Evolutionary conservation across 1,284 basidiomycete species (phyloP).

Genomic region (Ganoderma lingzhi): DNA sequence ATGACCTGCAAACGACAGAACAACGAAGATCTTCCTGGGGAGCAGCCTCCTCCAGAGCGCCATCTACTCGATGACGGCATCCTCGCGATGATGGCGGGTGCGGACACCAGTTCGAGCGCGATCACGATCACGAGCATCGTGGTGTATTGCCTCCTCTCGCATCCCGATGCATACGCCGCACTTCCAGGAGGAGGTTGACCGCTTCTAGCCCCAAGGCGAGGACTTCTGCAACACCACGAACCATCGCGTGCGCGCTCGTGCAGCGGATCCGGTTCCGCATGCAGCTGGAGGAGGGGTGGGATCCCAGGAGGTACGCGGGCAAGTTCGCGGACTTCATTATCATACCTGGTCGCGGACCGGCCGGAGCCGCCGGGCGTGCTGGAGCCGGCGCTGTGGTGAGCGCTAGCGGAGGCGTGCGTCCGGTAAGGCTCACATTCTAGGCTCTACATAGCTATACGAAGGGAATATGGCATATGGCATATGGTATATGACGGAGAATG

Average conservation of each 20-base stretch:
- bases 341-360: conserved; percentile 29
- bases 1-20: conserved; percentile 17
- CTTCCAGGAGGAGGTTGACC: conserved; percentile 39
- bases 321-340: conserved; percentile 33
- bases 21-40: conserved; percentile 28
- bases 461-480: no score
- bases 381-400: no score
- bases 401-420: no score
- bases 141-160: conserved; percentile 30
- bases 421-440: no score
- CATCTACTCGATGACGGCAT: conserved; percentile 15
- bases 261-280: no score
- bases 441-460: no score
- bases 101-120: conserved; percentile 39
- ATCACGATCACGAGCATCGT: conserved; percentile 30
- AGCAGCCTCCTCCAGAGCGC: conserved; percentile 4
- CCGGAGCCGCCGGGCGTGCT: no score
- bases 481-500: no score
- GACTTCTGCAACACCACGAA: conserved; percentile 32
- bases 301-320: conserved; percentile 32
- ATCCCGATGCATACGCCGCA: conserved; percentile 27
- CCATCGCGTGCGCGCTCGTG: conserved; percentile 32
- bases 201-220: conserved; percentile 33
- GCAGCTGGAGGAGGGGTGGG: conserved; percentile 33
- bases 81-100: conserved; percentile 33